Evolutionary conservation across 2,329 filamentous ascomycete genomes (phyloP).

Genomic region (Paraphaeosphaeria sporulosa): DNA sequence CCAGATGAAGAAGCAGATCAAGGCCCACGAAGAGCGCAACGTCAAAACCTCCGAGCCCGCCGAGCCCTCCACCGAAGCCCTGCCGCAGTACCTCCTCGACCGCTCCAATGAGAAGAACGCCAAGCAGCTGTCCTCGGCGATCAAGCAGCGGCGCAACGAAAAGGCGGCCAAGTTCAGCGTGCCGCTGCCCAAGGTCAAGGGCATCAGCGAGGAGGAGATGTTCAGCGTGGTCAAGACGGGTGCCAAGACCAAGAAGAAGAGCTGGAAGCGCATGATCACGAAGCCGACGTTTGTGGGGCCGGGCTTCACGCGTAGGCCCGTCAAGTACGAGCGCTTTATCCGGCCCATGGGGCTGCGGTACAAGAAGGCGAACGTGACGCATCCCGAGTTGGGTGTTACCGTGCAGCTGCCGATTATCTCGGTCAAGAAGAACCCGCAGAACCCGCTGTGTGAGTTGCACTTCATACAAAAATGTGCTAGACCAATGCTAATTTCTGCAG

Average conservation of each 20-base stretch:
- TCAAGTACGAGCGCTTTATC: constrained; percentile 68
- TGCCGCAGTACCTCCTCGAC: constrained; percentile 94
- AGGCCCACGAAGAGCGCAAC: constrained; percentile 93
- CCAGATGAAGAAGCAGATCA: constrained; percentile 64
- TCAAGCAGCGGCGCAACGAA: constrained; percentile 90
- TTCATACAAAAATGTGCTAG: too few relatives aligned
- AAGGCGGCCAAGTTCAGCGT: constrained; percentile 94
- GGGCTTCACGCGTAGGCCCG: constrained; percentile 87
- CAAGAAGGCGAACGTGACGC: constrained; percentile 77
- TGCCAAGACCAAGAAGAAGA: constrained; percentile 83
- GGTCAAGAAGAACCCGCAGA: constrained; percentile 87
- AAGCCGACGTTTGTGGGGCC: constrained; percentile 91
- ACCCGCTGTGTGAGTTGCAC: constrained; percentile 70
- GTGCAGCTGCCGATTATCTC: constrained; percentile 74
- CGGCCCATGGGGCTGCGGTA: constrained; percentile 72
- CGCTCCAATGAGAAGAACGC: constrained; percentile 72
- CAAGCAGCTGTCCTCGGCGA: constrained; percentile 80
- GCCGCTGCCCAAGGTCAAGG: constrained; percentile 90
- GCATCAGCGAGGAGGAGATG: constrained; percentile 87
- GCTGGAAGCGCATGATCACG: constrained; percentile 77
- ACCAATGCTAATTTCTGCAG: too few relatives aligned
- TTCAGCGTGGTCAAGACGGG: constrained; percentile 97
- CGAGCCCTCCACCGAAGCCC: constrained; percentile 79
- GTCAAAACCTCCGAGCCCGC: constrained; percentile 83
- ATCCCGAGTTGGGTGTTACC: constrained; percentile 77